Evolutionary conservation across 2,329 filamentous ascomycete genomes (phyloP).

Genomic region (Fusarium bactridioides): DNA sequence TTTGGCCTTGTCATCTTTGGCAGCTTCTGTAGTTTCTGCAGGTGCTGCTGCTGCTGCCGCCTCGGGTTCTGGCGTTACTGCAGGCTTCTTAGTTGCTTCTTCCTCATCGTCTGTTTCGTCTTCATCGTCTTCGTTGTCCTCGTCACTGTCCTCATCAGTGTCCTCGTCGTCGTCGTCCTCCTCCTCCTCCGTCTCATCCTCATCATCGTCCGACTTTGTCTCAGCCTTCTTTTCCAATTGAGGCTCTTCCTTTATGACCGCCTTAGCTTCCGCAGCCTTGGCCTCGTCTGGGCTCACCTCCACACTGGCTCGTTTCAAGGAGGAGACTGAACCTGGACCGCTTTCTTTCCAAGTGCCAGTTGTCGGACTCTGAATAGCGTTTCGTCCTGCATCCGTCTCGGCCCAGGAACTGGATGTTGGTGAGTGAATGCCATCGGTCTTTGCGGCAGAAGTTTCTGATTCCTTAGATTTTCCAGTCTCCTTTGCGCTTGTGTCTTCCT

Average conservation of each 20-base stretch:
- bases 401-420: conserved; percentile 56
- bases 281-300: conserved; percentile 50
- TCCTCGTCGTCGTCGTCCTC: conserved; percentile 23
- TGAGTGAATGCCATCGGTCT: conserved; percentile 51
- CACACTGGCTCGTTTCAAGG: conserved; percentile 28
- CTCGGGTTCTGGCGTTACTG: neutral
- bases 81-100: conserved; percentile 24
- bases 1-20: conserved; percentile 21
- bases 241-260: conserved; percentile 50
- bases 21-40: neutral
- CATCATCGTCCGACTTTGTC: conserved; percentile 37
- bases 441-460: conserved; percentile 2
- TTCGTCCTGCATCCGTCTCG: conserved; percentile 36
- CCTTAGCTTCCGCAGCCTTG: conserved; percentile 48
- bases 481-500: neutral
- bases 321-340: neutral
- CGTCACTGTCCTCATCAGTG: conserved; percentile 30
- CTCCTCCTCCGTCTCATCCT: conserved; percentile 22
- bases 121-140: conserved; percentile 15
- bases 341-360: conserved; percentile 53
- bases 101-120: conserved; percentile 25
- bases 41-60: neutral
- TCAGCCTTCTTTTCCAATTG: conserved; percentile 47
- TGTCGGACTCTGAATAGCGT: conserved; percentile 54
- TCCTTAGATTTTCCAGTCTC: conserved; percentile 14